Evolutionary conservation across 164 flowering plant species (phyloP).

Genomic region (Macadamia integrifolia): DNA sequence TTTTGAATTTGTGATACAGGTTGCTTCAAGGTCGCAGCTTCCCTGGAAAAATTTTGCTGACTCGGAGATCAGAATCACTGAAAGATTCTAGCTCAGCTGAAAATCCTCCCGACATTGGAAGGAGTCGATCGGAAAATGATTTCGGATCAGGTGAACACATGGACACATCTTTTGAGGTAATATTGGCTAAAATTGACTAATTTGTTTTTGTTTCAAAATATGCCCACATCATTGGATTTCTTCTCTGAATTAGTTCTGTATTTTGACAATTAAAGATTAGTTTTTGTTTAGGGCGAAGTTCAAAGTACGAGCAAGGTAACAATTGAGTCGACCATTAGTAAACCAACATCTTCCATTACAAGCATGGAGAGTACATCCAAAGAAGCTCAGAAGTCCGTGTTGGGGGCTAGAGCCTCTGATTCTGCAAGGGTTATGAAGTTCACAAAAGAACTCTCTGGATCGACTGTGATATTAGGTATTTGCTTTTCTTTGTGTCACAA

Average conservation of each 20-base stretch:
- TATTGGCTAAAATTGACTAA: background rate
- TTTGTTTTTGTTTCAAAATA: background rate
- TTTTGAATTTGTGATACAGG: constrained; percentile 20
- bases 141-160: constrained; percentile 34
- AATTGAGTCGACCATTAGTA: constrained; percentile 22
- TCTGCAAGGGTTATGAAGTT: constrained; percentile 85
- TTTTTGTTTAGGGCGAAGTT: constrained; percentile 42
- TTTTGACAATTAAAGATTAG: background rate
- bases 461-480: constrained; percentile 72
- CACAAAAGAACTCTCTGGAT: constrained; percentile 66
- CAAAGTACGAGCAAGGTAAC: constrained; percentile 28
- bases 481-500: background rate
- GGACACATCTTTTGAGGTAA: constrained; percentile 53
- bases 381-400: constrained; percentile 41
- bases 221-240: background rate
- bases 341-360: constrained; percentile 36
- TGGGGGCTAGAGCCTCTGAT: constrained; percentile 86
- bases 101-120: constrained; percentile 37
- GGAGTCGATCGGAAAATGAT: constrained; percentile 57
- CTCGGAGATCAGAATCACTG: constrained; percentile 60
- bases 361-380: constrained; percentile 34
- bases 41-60: constrained; percentile 87
- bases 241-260: background rate
- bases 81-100: constrained; percentile 27
- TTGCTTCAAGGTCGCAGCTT: constrained; percentile 88